These are phyloP conservation scores for Colletotrichum somersetense DNA, from an alignment of 2,329 filamentous ascomycete species.

Conservation along the genomic window DNA sequence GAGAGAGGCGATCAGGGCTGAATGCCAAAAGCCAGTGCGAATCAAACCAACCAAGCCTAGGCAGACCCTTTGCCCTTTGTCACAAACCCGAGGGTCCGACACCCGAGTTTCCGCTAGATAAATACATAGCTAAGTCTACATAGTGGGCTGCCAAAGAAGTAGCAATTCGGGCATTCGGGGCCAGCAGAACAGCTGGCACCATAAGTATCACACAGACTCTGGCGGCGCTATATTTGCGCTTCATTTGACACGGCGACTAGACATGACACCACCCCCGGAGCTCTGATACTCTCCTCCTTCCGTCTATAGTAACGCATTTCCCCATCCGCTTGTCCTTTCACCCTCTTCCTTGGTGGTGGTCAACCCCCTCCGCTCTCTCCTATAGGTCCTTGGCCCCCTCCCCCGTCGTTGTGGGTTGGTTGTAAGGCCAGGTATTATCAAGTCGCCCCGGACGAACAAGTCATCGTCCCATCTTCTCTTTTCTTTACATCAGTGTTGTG, in stretches of 20 bases:
- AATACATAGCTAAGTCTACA: not conserved
- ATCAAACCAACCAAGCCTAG: too few species aligned
- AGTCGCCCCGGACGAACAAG: conserved; percentile 37
- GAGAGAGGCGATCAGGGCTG: conserved; percentile 1
- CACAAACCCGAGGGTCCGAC: conserved; percentile 28
- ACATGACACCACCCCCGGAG: conserved; percentile 23
- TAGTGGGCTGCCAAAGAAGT: not conserved
- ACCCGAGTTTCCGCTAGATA: conserved; percentile 25
- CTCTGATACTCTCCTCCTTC: conserved; percentile 37
- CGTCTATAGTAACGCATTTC: conserved; percentile 28
- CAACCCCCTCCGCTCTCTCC: conserved; percentile 4
- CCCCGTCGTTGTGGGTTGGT: conserved; percentile 6
- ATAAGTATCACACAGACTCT: conserved; percentile 22
- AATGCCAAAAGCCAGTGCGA: not conserved
- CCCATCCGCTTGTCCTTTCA: conserved; percentile 29
- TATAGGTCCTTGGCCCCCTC: conserved; percentile 4
- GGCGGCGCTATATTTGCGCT: conserved; percentile 22
- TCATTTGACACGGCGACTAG: conserved; percentile 23
- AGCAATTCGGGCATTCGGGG: conserved; percentile 4
- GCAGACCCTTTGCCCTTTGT: conserved; percentile 16
- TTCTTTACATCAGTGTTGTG: conserved; percentile 22
- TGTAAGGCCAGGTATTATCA: conserved; percentile 31
- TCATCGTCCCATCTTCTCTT: conserved; percentile 34
- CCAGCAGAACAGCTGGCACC: conserved; percentile 21
- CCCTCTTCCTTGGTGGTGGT: conserved; percentile 12